These are phyloP conservation scores for Coemansia sp. DNA, from an alignment of 192 early-diverging fungal genomes.

Conservation along the genomic window DNA sequence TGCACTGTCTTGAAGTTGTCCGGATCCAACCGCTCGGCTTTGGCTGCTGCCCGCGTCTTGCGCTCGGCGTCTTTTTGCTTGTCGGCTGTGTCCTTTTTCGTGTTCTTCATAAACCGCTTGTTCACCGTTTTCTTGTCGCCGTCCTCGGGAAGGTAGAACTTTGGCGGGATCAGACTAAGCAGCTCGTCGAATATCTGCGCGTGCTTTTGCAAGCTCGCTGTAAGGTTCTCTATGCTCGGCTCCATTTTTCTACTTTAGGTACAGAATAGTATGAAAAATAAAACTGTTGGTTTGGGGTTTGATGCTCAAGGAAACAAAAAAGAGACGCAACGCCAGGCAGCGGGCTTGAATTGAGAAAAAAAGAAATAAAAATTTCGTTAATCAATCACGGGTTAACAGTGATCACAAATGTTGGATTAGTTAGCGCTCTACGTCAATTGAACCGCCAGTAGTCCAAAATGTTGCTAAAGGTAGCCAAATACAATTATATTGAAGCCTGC, in stretches of 20 bases:
- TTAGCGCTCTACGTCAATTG: too few species aligned
- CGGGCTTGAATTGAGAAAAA: neutral
- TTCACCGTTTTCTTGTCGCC: constrained; percentile 56
- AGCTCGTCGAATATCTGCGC: constrained; percentile 71
- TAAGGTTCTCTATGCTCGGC: constrained; percentile 30
- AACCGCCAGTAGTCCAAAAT: too few species aligned
- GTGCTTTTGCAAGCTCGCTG: constrained; percentile 66
- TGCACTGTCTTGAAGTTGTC: constrained; percentile 70
- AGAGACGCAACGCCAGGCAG: neutral
- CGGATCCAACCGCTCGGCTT: constrained; percentile 69
- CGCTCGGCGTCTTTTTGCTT: constrained; percentile 86
- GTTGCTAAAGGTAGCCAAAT: too few species aligned
- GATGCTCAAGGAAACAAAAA: neutral
- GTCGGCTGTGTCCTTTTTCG: constrained; percentile 84
- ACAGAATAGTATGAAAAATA: neutral
- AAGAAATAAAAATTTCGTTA: neutral
- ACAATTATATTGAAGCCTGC: too few species aligned
- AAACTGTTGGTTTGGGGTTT: neutral
- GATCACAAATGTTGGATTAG: too few species aligned
- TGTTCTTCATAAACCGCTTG: constrained; percentile 63
- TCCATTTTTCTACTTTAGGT: constrained; percentile 8
- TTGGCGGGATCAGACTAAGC: constrained; percentile 79
- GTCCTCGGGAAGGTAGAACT: constrained; percentile 74
- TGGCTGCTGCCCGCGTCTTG: constrained; percentile 60
- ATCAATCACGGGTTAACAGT: neutral